These are phyloP conservation scores for Boletus barrowsii DNA, from an alignment of 768 basidiomycete species.

Conservation along the genomic window DNA sequence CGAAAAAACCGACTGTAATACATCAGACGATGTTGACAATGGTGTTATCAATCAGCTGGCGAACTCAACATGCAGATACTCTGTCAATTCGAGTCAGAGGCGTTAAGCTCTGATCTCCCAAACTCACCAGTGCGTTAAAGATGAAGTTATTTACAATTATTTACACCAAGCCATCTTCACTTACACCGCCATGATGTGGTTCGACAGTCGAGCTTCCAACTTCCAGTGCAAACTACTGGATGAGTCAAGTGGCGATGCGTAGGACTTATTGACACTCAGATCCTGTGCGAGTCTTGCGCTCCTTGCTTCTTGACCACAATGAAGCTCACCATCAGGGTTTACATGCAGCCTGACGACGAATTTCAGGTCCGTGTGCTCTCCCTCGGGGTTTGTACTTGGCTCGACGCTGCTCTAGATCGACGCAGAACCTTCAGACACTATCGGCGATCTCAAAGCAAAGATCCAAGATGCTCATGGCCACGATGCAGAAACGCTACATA, in stretches of 20 bases:
- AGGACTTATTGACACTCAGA: neutral
- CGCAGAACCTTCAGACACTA: conserved; percentile 3
- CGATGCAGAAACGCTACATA: neutral
- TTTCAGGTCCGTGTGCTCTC: neutral
- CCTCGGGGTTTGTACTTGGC: neutral
- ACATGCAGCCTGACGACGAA: neutral
- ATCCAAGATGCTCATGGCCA: neutral
- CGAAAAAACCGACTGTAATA: neutral
- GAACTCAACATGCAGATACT: no score
- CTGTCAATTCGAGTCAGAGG: no score
- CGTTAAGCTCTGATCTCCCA: no score
- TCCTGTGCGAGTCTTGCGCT: neutral
- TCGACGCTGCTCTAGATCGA: neutral
- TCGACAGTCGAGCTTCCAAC: neutral
- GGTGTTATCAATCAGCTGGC: no score
- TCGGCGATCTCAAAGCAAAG: conserved; percentile 5
- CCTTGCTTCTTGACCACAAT: conserved; percentile 2
- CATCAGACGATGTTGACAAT: no score
- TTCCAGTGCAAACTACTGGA: neutral
- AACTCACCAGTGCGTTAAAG: no score
- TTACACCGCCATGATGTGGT: no score
- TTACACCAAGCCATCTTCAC: no score
- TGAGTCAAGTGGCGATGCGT: neutral
- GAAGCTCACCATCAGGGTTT: conserved; percentile 4
- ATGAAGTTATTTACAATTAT: no score